phyloP scores from a whole-genome alignment of 805 yeast genomes.

The Starmerella powellii region DNA sequence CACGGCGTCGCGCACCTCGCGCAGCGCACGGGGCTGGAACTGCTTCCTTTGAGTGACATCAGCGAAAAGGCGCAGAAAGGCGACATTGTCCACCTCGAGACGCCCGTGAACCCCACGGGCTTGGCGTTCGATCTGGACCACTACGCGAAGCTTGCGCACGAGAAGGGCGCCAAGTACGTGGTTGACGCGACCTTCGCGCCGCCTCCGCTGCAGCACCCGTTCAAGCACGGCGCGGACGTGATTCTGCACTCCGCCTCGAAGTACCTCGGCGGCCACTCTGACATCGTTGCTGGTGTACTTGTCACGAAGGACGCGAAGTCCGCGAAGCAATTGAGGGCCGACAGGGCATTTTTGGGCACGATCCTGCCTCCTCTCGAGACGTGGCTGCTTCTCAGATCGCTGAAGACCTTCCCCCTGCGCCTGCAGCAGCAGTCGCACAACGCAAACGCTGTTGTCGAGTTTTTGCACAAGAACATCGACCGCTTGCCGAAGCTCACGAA shows the following conservation, averaged over 20 bases:
- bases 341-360: slow-evolving; percentile 65
- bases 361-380: slow-evolving; percentile 69
- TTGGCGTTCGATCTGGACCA: slow-evolving; percentile 46
- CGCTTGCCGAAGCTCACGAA: slow-evolving; percentile 40
- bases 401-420: slow-evolving; percentile 70
- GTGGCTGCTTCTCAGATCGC: slow-evolving; percentile 60
- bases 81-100: slow-evolving; percentile 56
- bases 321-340: slow-evolving; percentile 40
- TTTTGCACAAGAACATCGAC: slow-evolving; percentile 39
- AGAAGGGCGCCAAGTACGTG: slow-evolving; percentile 55
- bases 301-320: slow-evolving; percentile 58
- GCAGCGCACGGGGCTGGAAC: slow-evolving; percentile 42
- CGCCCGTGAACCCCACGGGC: slow-evolving; percentile 83
- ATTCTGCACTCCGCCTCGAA: slow-evolving; percentile 88
- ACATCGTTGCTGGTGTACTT: slow-evolving; percentile 71
- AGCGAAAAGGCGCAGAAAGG: slow-evolving; percentile 44
- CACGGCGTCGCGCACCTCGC: slow-evolving; percentile 56
- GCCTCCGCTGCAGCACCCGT: slow-evolving; percentile 76
- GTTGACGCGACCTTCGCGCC: slow-evolving; percentile 95
- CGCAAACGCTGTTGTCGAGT: slow-evolving; percentile 51
- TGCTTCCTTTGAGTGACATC: slow-evolving; percentile 24
- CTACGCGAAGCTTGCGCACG: slow-evolving; percentile 61
- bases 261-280: slow-evolving; percentile 91
- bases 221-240: slow-evolving; percentile 69
- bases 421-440: slow-evolving; percentile 51